phyloP scores from a whole-genome alignment of 1,139 yeast species.

The Dujonia santamariae region DNA sequence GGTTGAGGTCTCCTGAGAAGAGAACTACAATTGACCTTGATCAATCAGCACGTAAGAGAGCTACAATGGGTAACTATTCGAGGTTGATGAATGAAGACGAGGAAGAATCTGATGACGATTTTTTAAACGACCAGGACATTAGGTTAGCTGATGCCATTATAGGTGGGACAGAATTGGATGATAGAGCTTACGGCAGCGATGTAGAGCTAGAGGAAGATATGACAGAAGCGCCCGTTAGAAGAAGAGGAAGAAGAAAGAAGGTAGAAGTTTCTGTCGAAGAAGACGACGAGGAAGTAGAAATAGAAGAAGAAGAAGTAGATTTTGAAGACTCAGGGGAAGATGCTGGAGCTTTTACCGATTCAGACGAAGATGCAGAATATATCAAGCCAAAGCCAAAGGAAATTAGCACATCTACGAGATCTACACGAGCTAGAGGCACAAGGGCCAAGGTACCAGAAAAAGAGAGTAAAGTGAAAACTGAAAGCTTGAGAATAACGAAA shows the following conservation, averaged over 20 bases:
- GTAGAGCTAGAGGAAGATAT: slow-evolving; percentile 32
- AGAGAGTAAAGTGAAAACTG: too few species aligned
- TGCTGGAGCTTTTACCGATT: slow-evolving; percentile 9
- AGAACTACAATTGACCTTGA: slow-evolving; percentile 41
- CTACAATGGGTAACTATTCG: slow-evolving; percentile 34
- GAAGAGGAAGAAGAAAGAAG: slow-evolving; percentile 3
- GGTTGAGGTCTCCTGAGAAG: slow-evolving; percentile 43
- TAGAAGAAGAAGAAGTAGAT: slow-evolving; percentile 8
- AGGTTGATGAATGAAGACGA: slow-evolving; percentile 35
- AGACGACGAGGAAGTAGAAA: slow-evolving; percentile 5
- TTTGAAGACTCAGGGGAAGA: slow-evolving; percentile 7
- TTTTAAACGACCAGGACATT: slow-evolving; percentile 33
- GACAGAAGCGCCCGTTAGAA: slow-evolving; percentile 10
- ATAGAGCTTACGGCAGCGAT: slow-evolving; percentile 25
- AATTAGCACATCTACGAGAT: slow-evolving; percentile 9
- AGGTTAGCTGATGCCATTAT: slow-evolving; percentile 45
- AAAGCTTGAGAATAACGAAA: too few species aligned
- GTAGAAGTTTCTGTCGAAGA: slow-evolving; percentile 1
- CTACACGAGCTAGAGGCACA: not conserved
- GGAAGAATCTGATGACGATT: slow-evolving; percentile 20
- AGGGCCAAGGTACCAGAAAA: too few species aligned
- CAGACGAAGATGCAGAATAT: slow-evolving; percentile 7
- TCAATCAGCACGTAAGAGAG: slow-evolving; percentile 49
- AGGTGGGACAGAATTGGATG: slow-evolving; percentile 2
- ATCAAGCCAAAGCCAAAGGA: slow-evolving; percentile 8